phyloP scores from a whole-genome alignment of 192 early-diverging fungal species.

The Entophlyctis luteolus region DNA sequence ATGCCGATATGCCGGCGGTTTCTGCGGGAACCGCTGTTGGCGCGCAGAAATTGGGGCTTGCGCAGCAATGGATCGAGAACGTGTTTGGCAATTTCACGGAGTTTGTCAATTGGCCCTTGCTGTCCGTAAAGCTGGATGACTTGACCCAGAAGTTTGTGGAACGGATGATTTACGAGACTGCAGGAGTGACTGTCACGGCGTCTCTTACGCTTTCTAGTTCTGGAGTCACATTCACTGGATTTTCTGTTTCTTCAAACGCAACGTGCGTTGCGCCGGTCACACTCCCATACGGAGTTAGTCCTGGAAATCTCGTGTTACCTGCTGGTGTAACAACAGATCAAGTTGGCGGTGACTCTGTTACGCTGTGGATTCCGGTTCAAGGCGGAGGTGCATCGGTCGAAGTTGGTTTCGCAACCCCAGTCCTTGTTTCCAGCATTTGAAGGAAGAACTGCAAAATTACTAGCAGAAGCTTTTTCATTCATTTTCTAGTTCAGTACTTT shows the following conservation, averaged over 20 bases:
- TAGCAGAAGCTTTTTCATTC: no score
- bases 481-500: no score
- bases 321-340: not conserved
- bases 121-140: constrained; percentile 8
- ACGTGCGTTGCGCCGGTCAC: not conserved
- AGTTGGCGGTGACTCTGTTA: constrained; percentile 2
- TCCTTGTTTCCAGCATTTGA: not conserved
- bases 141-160: not conserved
- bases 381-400: not conserved
- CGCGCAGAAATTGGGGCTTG: no score
- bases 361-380: constrained; percentile 13
- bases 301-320: not conserved
- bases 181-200: not conserved
- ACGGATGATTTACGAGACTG: constrained; percentile 6
- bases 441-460: no score
- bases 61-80: no score
- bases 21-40: no score
- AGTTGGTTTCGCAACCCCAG: not conserved
- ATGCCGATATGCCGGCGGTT: not conserved
- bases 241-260: not conserved
- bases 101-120: not conserved
- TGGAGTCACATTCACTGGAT: not conserved
- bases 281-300: not conserved
- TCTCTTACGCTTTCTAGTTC: not conserved
- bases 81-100: not conserved